These are phyloP conservation scores for Fonsecaea pedrosoi DNA, from an alignment of 2,329 filamentous ascomycete genomes.

Conservation along the genomic window DNA sequence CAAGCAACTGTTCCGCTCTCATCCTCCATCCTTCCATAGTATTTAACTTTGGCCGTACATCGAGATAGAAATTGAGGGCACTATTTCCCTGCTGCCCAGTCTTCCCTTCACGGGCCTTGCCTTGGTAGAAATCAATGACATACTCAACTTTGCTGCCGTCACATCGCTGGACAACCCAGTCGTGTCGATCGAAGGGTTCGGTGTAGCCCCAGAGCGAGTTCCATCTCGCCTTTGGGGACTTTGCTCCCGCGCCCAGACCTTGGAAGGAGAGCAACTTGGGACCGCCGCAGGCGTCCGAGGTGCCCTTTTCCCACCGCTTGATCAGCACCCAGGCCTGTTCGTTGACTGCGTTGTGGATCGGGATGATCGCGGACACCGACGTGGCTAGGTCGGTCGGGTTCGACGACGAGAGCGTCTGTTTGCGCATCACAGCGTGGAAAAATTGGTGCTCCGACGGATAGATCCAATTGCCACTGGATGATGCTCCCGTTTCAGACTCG, in stretches of 20 bases:
- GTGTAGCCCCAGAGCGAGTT: slow-evolving; percentile 77
- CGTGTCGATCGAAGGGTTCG: slow-evolving; percentile 91
- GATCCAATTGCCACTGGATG: slow-evolving; percentile 84
- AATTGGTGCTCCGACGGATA: slow-evolving; percentile 98
- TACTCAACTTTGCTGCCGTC: slow-evolving; percentile 79
- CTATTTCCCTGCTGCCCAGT: slow-evolving; percentile 40
- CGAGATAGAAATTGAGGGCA: slow-evolving; percentile 68
- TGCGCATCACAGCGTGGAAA: slow-evolving; percentile 94
- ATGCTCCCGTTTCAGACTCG: slow-evolving; percentile 78
- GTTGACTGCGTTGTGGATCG: slow-evolving; percentile 99
- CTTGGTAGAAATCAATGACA: slow-evolving; percentile 97
- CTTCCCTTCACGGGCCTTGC: slow-evolving; percentile 54
- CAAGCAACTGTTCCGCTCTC: slow-evolving; percentile 55
- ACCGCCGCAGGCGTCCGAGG: slow-evolving; percentile 64
- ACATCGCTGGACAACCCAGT: slow-evolving; percentile 95
- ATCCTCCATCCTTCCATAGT: slow-evolving; percentile 66
- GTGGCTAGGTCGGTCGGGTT: slow-evolving; percentile 53
- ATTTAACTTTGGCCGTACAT: slow-evolving; percentile 71
- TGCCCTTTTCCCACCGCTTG: slow-evolving; percentile 75
- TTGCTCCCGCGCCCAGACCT: slow-evolving; percentile 61
- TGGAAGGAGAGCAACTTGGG: slow-evolving; percentile 84
- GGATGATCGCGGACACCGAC: slow-evolving; percentile 71
- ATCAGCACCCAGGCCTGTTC: slow-evolving; percentile 96
- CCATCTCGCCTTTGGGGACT: slow-evolving; percentile 83
- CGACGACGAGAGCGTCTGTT: slow-evolving; percentile 65